phyloP scores from a whole-genome alignment of 139 green algal species.

The Auxenochlorella pyrenoidosa region DNA sequence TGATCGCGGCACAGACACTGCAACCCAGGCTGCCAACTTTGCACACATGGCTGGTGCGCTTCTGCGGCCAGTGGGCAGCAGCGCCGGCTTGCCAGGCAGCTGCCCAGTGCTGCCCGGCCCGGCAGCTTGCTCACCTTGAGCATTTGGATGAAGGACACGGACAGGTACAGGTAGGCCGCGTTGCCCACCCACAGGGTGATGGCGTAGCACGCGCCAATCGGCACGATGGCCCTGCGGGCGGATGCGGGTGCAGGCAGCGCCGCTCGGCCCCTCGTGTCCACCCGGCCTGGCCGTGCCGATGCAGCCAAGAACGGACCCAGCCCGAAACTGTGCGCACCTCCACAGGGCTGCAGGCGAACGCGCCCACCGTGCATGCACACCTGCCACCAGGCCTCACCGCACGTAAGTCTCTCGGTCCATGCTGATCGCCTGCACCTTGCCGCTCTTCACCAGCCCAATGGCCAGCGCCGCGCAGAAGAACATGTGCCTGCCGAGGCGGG shows the following conservation, averaged over 20 bases:
- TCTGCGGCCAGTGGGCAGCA: no score
- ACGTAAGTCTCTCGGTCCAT: constrained; percentile 79
- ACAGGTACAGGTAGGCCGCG: constrained; percentile 96
- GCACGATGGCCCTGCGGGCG: constrained; percentile 77
- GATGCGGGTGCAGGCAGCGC: not conserved
- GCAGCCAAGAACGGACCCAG: no score
- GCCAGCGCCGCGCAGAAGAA: constrained; percentile 85
- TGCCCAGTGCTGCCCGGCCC: not conserved
- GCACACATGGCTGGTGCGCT: no score
- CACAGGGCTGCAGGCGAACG: no score
- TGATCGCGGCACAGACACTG: no score
- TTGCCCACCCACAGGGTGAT: constrained; percentile 96
- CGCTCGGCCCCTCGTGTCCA: no score
- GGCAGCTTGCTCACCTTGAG: constrained; percentile 79
- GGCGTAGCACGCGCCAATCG: constrained; percentile 93
- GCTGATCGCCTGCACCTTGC: constrained; percentile 78
- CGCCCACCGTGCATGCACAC: no score
- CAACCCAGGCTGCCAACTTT: no score
- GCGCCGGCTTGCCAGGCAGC: not conserved
- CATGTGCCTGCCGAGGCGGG: constrained; percentile 83
- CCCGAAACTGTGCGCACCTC: no score
- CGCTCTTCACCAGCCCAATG: constrained; percentile 65
- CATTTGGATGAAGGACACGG: constrained; percentile 99
- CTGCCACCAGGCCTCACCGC: constrained; percentile 42
- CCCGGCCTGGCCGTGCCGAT: no score